A percentile compares a stretch with the other conserved stretches of the same genome.
Conservation (phyloP, 2,329 filamentous ascomycete species). For the Talaromyces sp. region DNA sequence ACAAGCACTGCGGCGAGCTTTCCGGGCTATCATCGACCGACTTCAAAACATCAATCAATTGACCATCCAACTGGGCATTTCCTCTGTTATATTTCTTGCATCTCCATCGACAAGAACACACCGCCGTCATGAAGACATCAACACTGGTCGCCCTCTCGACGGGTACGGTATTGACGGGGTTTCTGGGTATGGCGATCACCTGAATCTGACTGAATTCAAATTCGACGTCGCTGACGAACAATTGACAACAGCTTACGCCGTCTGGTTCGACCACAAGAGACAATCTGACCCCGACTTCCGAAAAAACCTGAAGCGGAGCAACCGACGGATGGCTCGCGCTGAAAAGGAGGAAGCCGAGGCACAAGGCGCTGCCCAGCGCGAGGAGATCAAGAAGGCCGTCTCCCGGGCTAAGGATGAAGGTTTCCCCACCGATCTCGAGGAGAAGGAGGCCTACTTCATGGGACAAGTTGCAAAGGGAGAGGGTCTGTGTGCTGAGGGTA, state of each 20-base stretch:
- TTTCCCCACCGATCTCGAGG: constrained; percentile 84
- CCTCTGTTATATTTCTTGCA: not conserved
- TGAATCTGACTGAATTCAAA: not conserved
- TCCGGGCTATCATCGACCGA: not conserved
- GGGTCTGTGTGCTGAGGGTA: constrained; percentile 75
- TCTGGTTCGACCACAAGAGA: constrained; percentile 64
- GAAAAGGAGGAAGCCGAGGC: constrained; percentile 47
- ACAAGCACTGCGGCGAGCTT: not conserved
- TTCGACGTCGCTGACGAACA: constrained; percentile 6
- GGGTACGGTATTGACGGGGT: constrained; percentile 55
- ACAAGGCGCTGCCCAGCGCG: constrained; percentile 46
- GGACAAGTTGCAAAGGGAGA: constrained; percentile 89
- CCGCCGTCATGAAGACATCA: constrained; percentile 49
- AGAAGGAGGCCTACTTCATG: constrained; percentile 96
- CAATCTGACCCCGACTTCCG: constrained; percentile 61
- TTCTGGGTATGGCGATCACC: constrained; percentile 43
- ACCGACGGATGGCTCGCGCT: constrained; percentile 42
- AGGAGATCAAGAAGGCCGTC: constrained; percentile 70
- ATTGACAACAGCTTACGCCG: constrained; percentile 52
- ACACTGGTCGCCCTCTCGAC: constrained; percentile 56
- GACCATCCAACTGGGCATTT: not conserved
- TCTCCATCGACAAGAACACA: not conserved
- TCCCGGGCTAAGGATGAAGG: constrained; percentile 83
- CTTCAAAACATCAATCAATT: not conserved
- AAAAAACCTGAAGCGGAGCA: constrained; percentile 51